phyloP scores from a whole-genome alignment of 805 yeast species.

The Groenewaldozyma tartarivorans region DNA sequence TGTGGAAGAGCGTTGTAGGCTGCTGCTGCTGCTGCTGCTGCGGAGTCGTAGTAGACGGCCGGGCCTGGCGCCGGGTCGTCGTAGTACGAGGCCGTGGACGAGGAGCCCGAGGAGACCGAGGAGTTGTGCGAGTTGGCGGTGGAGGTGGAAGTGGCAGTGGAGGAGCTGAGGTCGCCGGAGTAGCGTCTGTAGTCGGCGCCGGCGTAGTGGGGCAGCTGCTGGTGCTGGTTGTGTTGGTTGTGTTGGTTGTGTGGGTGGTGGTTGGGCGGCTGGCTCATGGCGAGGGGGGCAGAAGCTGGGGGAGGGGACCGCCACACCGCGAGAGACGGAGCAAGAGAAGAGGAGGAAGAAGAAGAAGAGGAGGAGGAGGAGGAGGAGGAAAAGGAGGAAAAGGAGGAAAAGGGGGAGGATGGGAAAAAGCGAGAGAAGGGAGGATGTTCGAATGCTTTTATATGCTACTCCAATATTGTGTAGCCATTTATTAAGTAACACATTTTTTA shows the following conservation, averaged over 20 bases:
- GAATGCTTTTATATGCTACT: background rate
- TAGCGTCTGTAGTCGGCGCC: too few relatives aligned
- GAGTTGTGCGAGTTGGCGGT: background rate
- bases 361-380: slow-evolving; percentile 1
- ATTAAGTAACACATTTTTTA: too few relatives aligned
- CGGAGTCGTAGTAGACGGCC: too few relatives aligned
- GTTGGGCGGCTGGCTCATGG: slow-evolving; percentile 3
- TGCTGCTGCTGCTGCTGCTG: background rate
- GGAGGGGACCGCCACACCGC: background rate
- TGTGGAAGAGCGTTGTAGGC: background rate
- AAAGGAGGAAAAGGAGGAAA: slow-evolving; percentile 1
- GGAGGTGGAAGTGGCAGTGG: background rate
- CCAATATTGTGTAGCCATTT: too few relatives aligned
- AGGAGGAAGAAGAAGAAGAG: slow-evolving; percentile 1
- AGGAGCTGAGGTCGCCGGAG: too few relatives aligned
- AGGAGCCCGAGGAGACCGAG: background rate
- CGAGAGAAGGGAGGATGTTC: slow-evolving; percentile 1
- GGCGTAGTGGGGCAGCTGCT: slow-evolving; percentile 1
- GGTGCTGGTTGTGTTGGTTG: too few relatives aligned
- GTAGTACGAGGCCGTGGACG: too few relatives aligned
- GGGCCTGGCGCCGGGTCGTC: too few relatives aligned
- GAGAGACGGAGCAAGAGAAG: background rate
- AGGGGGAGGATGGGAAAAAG: too few relatives aligned
- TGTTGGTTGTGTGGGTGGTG: too few relatives aligned
- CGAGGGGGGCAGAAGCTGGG: background rate